Conservation (phyloP, 139 green algal species). For the Micractinium conductrix region DNA sequence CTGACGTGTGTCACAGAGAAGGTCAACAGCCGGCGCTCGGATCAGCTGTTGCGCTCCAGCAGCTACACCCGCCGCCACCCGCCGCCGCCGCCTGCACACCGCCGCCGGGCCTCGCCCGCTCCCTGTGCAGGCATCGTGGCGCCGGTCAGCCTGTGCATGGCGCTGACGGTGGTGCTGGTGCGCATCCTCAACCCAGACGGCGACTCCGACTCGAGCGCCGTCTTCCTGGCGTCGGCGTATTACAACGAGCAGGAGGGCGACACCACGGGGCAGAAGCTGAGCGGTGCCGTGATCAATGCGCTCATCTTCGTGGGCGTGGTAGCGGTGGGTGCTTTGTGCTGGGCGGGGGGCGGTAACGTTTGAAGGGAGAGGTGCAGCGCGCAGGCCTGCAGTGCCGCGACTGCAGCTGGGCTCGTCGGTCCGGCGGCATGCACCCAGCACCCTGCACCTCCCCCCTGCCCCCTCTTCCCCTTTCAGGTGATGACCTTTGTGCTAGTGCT, state of each 20-base stretch:
- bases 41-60: neutral
- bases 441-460: too few species aligned
- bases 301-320: slow-evolving; percentile 91
- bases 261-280: slow-evolving; percentile 77
- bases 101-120: too few species aligned
- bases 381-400: too few species aligned
- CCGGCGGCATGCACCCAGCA: too few species aligned
- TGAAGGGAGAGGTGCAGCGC: too few species aligned
- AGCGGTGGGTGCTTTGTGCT: slow-evolving; percentile 43
- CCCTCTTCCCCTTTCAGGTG: neutral
- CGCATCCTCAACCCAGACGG: slow-evolving; percentile 84
- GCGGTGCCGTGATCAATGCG: slow-evolving; percentile 87
- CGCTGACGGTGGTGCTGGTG: slow-evolving; percentile 87
- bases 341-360: too few species aligned
- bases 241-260: slow-evolving; percentile 88
- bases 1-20: neutral
- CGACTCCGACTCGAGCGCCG: slow-evolving; percentile 37
- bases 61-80: neutral
- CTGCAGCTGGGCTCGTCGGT: too few species aligned
- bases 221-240: slow-evolving; percentile 77
- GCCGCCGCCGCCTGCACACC: neutral
- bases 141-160: slow-evolving; percentile 96
- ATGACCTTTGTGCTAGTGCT: slow-evolving; percentile 94
- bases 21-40: too few species aligned
- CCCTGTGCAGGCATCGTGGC: slow-evolving; percentile 42